Evolutionary conservation across 768 basidiomycete species (phyloP).

Genomic region (Rhizopogon sp.): DNA sequence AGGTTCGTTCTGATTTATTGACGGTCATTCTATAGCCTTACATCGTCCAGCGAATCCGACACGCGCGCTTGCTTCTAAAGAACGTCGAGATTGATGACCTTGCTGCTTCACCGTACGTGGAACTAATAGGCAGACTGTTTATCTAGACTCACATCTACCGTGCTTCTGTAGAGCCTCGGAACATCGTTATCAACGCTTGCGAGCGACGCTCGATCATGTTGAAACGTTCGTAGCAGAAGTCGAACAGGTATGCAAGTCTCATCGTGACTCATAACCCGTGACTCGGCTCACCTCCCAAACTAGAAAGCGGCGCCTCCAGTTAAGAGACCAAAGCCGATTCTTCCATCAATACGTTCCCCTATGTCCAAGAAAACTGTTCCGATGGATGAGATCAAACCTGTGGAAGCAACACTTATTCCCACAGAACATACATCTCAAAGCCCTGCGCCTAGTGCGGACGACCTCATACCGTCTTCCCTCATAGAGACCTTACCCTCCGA

Average conservation of each 20-base stretch:
- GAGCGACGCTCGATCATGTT: slow-evolving; percentile 47
- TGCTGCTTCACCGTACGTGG: slow-evolving; percentile 38
- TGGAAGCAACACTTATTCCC: slow-evolving; percentile 19
- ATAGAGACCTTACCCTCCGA: background rate
- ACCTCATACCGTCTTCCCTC: slow-evolving; percentile 39
- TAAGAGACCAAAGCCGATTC: slow-evolving; percentile 40
- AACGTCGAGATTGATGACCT: slow-evolving; percentile 50
- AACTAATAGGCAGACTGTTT: background rate
- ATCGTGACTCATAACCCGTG: background rate
- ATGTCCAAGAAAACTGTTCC: slow-evolving; percentile 5
- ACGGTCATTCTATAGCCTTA: background rate
- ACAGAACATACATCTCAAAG: slow-evolving; percentile 14
- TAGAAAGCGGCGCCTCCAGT: slow-evolving; percentile 40
- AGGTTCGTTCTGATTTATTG: slow-evolving; percentile 35
- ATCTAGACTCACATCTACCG: background rate
- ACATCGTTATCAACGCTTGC: slow-evolving; percentile 41
- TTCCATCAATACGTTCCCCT: slow-evolving; percentile 51
- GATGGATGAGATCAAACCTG: background rate
- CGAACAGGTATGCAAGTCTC: slow-evolving; percentile 38
- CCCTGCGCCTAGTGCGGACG: slow-evolving; percentile 9
- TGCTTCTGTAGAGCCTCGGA: slow-evolving; percentile 33
- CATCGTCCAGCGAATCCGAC: slow-evolving; percentile 39
- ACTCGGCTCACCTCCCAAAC: background rate
- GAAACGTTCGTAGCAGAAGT: slow-evolving; percentile 48
- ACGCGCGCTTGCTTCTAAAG: slow-evolving; percentile 51